Base-by-base conservation (phyloP, 2,329 filamentous ascomycete genomes). In the Aspergillus japonicus region DNA sequence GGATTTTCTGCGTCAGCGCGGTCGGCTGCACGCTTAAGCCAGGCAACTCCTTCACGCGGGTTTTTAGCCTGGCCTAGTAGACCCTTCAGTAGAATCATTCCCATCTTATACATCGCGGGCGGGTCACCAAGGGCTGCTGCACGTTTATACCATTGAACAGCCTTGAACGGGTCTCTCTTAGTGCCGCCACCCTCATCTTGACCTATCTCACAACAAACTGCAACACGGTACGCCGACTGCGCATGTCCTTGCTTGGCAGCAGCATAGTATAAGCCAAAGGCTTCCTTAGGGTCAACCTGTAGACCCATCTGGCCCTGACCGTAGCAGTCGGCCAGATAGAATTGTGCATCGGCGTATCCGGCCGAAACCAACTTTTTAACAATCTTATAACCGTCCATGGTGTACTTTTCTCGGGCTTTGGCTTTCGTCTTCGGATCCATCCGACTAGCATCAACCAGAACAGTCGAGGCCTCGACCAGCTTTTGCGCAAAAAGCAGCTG, bases 81-180 rank as follows among this genome's bases (percentile, higher is more conserved):
- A 11, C 94, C 95, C 76, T 98, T 98, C 57, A 98, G 85, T 62
- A 91, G 81, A 66, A 99, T 96, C 89, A 97, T 96, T 60, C 95
- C 95, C 77, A 98, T 87, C 77, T 99, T 99, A 81, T 97, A 99
- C 92, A 98, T 96, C 31, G 93, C 95, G 0, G 94, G 90, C 1
- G 90, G 89, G 71, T 99, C 94, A 3, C 95, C 94, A 2, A 98
- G 82, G 12, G 89, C 89, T 11, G 95, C 94, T 6, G 95, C 92
- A 48, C 93, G 90, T 74, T 94, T 92, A 77, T 99, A 99, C 95
- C 95, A 99, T 75, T 98, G 94, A 21, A 98, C 93, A 1, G 95
- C 94, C 77, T 98, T 98, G 65, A 94, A 78, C 0, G 92, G 91
- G 71, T 99, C 95, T 68, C 89, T 90, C 60, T 91, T 87, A 1